Evolutionary conservation across 2,329 filamentous ascomycete species (phyloP).

Genomic region (Byssochlamys sp.): DNA sequence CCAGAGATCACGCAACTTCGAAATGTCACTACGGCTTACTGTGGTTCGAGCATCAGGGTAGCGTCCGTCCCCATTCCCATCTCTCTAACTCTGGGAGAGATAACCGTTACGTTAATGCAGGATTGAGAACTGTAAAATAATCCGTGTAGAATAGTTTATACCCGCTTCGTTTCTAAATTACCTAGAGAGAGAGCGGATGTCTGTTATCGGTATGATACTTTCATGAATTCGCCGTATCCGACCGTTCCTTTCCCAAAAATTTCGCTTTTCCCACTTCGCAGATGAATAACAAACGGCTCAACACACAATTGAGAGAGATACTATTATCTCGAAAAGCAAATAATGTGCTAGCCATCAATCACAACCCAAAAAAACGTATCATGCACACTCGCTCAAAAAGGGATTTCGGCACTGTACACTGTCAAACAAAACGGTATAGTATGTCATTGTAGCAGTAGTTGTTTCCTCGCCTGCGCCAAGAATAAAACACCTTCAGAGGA

Average conservation of each 20-base stretch:
- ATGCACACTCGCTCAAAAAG: background rate
- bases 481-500: background rate
- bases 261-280: background rate
- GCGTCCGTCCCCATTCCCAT: too few species aligned
- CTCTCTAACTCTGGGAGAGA: too few species aligned
- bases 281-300: background rate
- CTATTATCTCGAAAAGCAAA: background rate
- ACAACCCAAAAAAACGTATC: background rate
- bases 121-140: background rate
- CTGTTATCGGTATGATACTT: background rate
- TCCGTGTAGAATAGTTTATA: background rate
- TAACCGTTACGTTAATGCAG: too few species aligned
- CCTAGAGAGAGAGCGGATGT: background rate
- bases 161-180: background rate
- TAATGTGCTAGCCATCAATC: background rate
- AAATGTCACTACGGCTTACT: too few species aligned
- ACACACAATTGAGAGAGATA: background rate
- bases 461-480: conserved; percentile 1
- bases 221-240: background rate
- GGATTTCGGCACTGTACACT: conserved; percentile 2
- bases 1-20: too few species aligned
- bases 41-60: too few species aligned
- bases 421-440: conserved; percentile 1
- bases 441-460: background rate
- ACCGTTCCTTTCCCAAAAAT: background rate